Percentiles rank a stretch among this genome's conserved stretches.
phyloP scores from a whole-genome alignment of 768 basidiomycete species.

The Hericium rajendrae region DNA sequence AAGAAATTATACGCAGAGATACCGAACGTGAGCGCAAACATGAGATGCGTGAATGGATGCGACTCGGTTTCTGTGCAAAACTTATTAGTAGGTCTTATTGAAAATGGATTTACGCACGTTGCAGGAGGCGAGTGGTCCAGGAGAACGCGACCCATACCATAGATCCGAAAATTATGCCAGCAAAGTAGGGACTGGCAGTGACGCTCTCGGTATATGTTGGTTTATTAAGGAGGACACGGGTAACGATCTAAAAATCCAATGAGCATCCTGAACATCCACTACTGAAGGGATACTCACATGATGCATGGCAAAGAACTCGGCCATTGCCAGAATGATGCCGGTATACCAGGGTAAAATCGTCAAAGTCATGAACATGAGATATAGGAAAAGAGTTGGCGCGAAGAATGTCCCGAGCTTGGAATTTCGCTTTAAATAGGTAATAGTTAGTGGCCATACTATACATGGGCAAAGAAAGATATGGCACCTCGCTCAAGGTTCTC shows the following conservation, averaged over 20 bases:
- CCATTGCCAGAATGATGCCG: constrained; percentile 70
- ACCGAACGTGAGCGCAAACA: constrained; percentile 59
- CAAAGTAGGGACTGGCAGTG: constrained; percentile 84
- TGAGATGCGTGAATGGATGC: constrained; percentile 66
- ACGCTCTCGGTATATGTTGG: constrained; percentile 76
- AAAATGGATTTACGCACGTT: constrained; percentile 36
- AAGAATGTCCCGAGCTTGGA: constrained; percentile 73
- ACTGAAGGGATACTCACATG: constrained; percentile 49
- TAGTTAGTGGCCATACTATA: neutral
- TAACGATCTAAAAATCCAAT: constrained; percentile 49
- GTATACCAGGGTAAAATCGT: constrained; percentile 86
- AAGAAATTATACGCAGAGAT: constrained; percentile 87
- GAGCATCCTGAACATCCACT: neutral
- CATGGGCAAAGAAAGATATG: constrained; percentile 11
- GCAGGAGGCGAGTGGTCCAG: constrained; percentile 72
- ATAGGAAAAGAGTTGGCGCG: constrained; percentile 72
- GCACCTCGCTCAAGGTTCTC: constrained; percentile 64
- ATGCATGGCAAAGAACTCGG: constrained; percentile 89
- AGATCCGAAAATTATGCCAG: constrained; percentile 79
- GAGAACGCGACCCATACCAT: constrained; percentile 80
- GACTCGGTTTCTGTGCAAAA: constrained; percentile 56
- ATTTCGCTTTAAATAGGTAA: constrained; percentile 44
- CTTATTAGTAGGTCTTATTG: neutral
- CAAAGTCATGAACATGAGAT: constrained; percentile 76
- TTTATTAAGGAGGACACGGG: constrained; percentile 77